Evolutionary conservation across 176 grass and related monocot genomes (phyloP), one percentile per base, ranked within the genome.

Genomic region (Urochloa ruziziensis): DNA sequence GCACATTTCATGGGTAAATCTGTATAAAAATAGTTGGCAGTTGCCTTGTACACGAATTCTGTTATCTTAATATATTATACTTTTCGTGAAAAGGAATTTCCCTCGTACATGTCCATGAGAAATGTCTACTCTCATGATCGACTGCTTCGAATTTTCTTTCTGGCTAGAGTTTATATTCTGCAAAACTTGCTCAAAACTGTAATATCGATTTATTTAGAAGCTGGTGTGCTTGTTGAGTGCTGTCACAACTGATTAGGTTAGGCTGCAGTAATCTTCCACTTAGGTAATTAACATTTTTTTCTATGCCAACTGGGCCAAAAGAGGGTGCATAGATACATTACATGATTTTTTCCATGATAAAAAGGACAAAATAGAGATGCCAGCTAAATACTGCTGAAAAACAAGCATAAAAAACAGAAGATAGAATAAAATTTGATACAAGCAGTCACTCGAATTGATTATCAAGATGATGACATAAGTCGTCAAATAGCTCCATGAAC

Each of bases 1-100:
- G 88, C 93, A 2, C 94, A 83, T 75, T 73, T 96, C 21, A 83
- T 89, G 68, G 89, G 85, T 59, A 92, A 80, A 70, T 84, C 89
- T 89, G 74, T 94, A 85, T 94, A 82, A 92, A 78, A 72, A 70
- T 47, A 84, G 52, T 58, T 73, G 24, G 37, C 3, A 33, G 67
- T 73, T 88, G 81, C 10, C 77, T 85, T 74, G 33, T 74, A 79
- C 35, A 42, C 67, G 66, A 56, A 65, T 74, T 78, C 23, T 74
- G 67, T 13, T 28, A 25, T 32, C 48, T 73, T 79, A 32, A 65
- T 83, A 83, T 59, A 62, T 61, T 36, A 25, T 18, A 82, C 37
- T 17, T 6, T 32, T 48, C 37, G 8, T 32, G 13, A 23, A 64
- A 81, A 34, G n/a, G n/a, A 37, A 1, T n/a, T 1, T 47, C 23